These are phyloP conservation scores for Gossypium thurberi DNA, from an alignment of 345 rosid genomes.

Conservation along the genomic window DNA sequence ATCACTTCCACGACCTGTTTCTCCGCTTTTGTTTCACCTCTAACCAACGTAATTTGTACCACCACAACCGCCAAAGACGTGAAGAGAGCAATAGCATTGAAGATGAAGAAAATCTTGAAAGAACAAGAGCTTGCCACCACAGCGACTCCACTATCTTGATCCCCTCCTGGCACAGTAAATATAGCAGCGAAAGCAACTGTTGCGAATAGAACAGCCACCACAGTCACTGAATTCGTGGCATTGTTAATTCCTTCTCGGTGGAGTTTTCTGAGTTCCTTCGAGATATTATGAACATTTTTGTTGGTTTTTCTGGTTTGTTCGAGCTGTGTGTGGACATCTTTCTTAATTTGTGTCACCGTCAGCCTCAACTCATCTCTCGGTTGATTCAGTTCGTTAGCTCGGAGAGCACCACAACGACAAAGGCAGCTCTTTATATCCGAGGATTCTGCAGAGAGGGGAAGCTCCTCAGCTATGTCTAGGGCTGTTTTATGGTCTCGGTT, in stretches of 20 bases:
- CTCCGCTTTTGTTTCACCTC: constrained; percentile 98
- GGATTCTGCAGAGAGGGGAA: constrained; percentile 81
- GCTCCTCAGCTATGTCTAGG: constrained; percentile 85
- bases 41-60: constrained; percentile 85
- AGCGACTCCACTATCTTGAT: constrained; percentile 48
- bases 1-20: constrained; percentile 76
- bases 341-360: constrained; percentile 88
- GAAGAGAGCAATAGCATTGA: constrained; percentile 83
- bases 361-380: constrained; percentile 89
- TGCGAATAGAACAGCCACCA: constrained; percentile 96
- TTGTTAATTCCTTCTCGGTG: constrained; percentile 97
- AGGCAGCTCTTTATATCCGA: constrained; percentile 66
- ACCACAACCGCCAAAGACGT: constrained; percentile 95
- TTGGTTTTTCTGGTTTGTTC: constrained; percentile 90
- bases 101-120: constrained; percentile 92
- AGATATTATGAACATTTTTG: constrained; percentile 89
- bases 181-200: constrained; percentile 96
- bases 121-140: constrained; percentile 54
- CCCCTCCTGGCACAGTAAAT: constrained; percentile 95
- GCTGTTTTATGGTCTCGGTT: constrained; percentile 92
- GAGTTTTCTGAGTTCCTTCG: constrained; percentile 90
- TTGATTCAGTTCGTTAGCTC: constrained; percentile 95
- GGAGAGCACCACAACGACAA: constrained; percentile 58
- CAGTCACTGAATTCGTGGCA: constrained; percentile 89
- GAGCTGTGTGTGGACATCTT: constrained; percentile 90